Conservation (phyloP, 2,329 filamentous ascomycete species). For the Colletotrichum incanum region DNA sequence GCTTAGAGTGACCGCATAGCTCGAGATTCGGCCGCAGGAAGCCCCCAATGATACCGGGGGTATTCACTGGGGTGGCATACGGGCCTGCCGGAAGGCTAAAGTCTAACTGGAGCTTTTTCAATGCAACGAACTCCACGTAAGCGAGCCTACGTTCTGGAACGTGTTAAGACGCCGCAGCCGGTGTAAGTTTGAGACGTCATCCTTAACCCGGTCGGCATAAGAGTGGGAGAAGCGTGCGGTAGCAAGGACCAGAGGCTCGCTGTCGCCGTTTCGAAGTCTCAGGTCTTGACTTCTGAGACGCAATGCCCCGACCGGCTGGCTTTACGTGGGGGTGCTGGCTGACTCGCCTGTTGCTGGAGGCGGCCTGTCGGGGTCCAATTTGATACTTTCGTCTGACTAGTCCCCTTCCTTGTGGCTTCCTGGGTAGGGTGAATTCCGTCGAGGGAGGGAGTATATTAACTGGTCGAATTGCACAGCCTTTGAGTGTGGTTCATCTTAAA, state of each 20-base stretch:
- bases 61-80: background rate
- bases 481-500: background rate
- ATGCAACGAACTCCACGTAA: background rate
- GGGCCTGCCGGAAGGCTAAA: background rate
- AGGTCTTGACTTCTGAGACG: background rate
- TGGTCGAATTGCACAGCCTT: background rate
- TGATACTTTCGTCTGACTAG: too few relatives aligned
- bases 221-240: background rate
- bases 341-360: constrained; percentile 12
- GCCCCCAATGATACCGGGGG: background rate
- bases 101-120: background rate
- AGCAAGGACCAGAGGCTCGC: constrained; percentile 16
- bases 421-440: too few relatives aligned
- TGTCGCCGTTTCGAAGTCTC: constrained; percentile 19
- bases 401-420: too few relatives aligned
- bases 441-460: constrained; percentile 1
- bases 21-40: background rate
- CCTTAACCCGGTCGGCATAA: too few relatives aligned
- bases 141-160: constrained; percentile 20
- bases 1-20: background rate
- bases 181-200: background rate
- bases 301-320: background rate
- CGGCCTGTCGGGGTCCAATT: background rate
- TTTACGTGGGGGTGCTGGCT: constrained; percentile 4
- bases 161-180: background rate